Evolutionary conservation across 768 basidiomycete genomes (phyloP).

Genomic region (Phanerodontia chrysosporium): DNA sequence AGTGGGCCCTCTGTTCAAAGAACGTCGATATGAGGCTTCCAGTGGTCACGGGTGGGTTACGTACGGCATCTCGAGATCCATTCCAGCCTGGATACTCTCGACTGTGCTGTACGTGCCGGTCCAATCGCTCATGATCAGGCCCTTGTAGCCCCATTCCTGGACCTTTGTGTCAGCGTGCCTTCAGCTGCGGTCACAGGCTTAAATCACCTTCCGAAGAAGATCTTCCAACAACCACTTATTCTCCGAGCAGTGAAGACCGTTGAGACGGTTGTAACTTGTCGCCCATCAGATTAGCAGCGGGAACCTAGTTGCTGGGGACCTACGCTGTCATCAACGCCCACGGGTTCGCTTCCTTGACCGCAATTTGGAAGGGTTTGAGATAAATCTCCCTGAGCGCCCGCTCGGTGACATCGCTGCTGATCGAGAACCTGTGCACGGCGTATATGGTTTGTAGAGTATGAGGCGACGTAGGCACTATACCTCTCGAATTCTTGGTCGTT

Average conservation of each 20-base stretch:
- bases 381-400: constrained; percentile 66
- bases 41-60: constrained; percentile 13
- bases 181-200: neutral
- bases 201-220: constrained; percentile 42
- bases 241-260: constrained; percentile 59
- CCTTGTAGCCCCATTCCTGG: constrained; percentile 62
- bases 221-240: constrained; percentile 44
- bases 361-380: constrained; percentile 59
- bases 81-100: constrained; percentile 53
- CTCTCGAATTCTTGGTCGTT: constrained; percentile 64
- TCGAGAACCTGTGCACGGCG: constrained; percentile 37
- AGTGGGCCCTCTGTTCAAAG: constrained; percentile 37
- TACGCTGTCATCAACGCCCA: constrained; percentile 60
- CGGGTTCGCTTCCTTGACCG: constrained; percentile 48
- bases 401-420: constrained; percentile 48
- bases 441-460: no score
- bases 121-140: constrained; percentile 61
- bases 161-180: neutral
- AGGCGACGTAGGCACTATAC: no score
- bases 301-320: constrained; percentile 14
- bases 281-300: neutral
- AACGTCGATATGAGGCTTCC: neutral
- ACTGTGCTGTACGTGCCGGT: constrained; percentile 45
- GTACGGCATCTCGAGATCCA: constrained; percentile 63
- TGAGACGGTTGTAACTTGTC: constrained; percentile 53